Evolutionary conservation across 805 yeast genomes (phyloP), one percentile per base, ranked within the genome.

Genomic region (Lipomyces oligophaga): DNA sequence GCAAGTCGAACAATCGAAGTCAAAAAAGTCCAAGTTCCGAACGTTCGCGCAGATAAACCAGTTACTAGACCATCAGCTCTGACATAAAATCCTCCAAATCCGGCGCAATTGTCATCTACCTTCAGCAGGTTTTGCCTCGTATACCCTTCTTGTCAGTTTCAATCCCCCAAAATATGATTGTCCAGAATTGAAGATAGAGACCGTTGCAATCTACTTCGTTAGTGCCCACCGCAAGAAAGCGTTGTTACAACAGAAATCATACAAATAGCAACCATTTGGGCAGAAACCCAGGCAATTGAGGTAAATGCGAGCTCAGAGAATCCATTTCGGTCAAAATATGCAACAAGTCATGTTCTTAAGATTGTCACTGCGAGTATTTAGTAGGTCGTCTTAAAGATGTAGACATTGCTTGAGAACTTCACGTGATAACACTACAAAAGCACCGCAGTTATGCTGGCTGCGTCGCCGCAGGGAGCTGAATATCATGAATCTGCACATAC

Each of bases 11-110:
- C 81, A 25, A 90, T 72, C 1, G 95, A 78, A 2, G 96, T 81
- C 58, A 89, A 75, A 32, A 89, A 71, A 0, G 98, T 93, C 98
- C 98, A 93, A 0, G 98, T 93, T 27, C 98, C 98, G 65, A 93
- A 93, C 0, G 98, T 90, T 60, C 98, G 78, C n/a, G 96, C 96
- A 58, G 93, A 80, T 56, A 93, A 72, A 11, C 69, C 65, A 1
- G 80, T 77, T 19, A 66, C 70, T 55, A 38, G 8, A 27, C 16
- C 16, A 21, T 20, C 8, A 34, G 31, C 19, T 15, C 7, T n/a
- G 35, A 8, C 28, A 2, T 13, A 13, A 4, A 18, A 20, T 3
- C 8, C 8, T 6, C 2, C 13, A 27, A 20, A 19, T 4, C 37
- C 7, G n/a, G 15, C 10, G n/a, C 6, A 30, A 24, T n/a, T 3